These are phyloP conservation scores for Pleurotus sapidus DNA, from an alignment of 768 basidiomycete genomes.

Conservation along the genomic window DNA sequence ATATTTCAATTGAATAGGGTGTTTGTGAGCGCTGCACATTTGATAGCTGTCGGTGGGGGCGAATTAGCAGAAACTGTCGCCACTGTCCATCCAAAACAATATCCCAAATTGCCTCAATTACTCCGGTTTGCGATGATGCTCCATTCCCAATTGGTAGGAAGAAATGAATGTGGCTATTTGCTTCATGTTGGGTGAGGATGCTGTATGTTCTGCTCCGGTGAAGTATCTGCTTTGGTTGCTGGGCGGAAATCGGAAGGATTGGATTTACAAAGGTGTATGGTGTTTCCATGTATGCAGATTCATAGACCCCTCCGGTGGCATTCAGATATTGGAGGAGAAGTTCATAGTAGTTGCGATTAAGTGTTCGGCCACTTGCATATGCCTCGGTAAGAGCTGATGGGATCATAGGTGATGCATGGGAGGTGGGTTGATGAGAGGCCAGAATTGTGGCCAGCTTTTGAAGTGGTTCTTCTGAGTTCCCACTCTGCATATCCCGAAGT, in stretches of 20 bases:
- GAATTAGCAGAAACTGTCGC: conserved; percentile 17
- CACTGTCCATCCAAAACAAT: conserved; percentile 15
- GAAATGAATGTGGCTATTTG: conserved; percentile 22
- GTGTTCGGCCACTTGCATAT: conserved; percentile 4
- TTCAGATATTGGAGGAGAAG: conserved; percentile 5
- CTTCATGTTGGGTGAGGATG: conserved; percentile 14
- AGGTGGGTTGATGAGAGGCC: background rate
- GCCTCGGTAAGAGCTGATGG: conserved; percentile 21
- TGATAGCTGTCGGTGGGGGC: conserved; percentile 13
- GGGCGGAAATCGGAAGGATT: conserved; percentile 13
- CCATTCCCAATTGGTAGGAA: conserved; percentile 11
- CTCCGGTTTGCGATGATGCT: conserved; percentile 11
- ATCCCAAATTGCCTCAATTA: conserved; percentile 15
- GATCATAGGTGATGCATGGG: conserved; percentile 7
- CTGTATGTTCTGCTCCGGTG: conserved; percentile 15
- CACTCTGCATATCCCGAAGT: conserved; percentile 3
- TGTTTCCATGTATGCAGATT: conserved; percentile 9
- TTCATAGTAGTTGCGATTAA: background rate
- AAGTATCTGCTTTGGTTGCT: conserved; percentile 10
- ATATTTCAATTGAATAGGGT: conserved; percentile 10
- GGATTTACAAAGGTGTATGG: conserved; percentile 6
- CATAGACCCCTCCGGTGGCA: conserved; percentile 11
- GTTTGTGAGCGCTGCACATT: conserved; percentile 9
- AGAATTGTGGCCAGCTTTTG: background rate
- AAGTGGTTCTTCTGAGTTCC: background rate